Percentiles rank a stretch among this genome's conserved stretches.
Conservation (phyloP, 2,329 filamentous ascomycete genomes). For the Calycina marina region DNA sequence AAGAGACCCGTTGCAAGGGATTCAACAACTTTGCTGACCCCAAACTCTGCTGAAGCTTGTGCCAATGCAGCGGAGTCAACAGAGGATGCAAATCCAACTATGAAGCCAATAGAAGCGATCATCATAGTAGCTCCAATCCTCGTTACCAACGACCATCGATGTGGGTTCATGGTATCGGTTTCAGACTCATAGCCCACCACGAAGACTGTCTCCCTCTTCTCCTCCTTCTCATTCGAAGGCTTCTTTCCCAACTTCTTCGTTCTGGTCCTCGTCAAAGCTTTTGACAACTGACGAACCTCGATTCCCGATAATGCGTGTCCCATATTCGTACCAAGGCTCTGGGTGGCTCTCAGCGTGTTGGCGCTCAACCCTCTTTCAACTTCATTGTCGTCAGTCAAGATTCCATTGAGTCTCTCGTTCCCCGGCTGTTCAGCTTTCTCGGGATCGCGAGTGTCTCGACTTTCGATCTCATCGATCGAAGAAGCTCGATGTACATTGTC, state of each 20-base stretch:
- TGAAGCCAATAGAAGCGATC: conserved; percentile 19
- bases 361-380: conserved; percentile 2
- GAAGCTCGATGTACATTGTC: background rate
- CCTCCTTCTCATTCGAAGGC: background rate
- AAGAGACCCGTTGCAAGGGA: conserved; percentile 30
- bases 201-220: conserved; percentile 20
- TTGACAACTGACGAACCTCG: conserved; percentile 12
- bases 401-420: background rate
- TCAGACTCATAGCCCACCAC: conserved; percentile 28
- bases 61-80: conserved; percentile 35
- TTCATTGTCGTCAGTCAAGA: background rate
- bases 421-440: background rate
- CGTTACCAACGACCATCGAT: conserved; percentile 18
- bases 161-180: conserved; percentile 25
- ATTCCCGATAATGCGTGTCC: conserved; percentile 11
- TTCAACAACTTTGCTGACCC: conserved; percentile 34
- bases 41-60: conserved; percentile 30
- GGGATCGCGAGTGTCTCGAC: background rate
- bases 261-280: conserved; percentile 9
- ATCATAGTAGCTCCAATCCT: background rate
- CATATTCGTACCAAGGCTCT: conserved; percentile 12
- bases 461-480: background rate
- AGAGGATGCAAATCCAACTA: conserved; percentile 35
- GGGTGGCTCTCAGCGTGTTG: conserved; percentile 2
- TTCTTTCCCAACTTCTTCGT: conserved; percentile 1